Evolutionary conservation across 208 protist species (phyloP).

Genomic region (Leishmania tropica): DNA sequence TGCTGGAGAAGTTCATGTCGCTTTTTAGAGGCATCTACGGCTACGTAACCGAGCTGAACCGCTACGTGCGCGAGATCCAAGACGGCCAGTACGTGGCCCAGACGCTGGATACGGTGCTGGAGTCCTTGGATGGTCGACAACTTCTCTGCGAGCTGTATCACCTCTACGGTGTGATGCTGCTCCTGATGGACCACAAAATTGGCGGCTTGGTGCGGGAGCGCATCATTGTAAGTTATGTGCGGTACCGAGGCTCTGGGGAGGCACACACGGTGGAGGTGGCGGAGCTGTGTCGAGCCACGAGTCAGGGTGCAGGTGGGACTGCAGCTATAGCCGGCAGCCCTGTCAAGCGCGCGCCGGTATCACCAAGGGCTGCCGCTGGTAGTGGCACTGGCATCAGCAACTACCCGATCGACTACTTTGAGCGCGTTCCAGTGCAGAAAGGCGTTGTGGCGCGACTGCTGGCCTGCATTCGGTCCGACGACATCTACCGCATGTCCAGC

Average conservation of each 20-base stretch:
- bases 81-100: constrained; percentile 91
- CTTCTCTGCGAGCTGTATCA: constrained; percentile 93
- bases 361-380: not conserved
- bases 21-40: constrained; percentile 97
- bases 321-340: not conserved
- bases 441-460: constrained; percentile 91
- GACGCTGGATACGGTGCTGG: constrained; percentile 93
- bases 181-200: constrained; percentile 94
- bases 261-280: constrained; percentile 95
- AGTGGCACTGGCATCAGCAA: constrained; percentile 32
- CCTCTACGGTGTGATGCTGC: constrained; percentile 97
- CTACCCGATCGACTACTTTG: constrained; percentile 96
- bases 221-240: constrained; percentile 97
- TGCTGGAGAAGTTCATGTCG: constrained; percentile 96
- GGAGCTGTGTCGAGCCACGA: constrained; percentile 93
- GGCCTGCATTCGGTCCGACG: constrained; percentile 93
- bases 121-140: constrained; percentile 96
- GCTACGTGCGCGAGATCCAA: constrained; percentile 92
- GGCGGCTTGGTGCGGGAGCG: constrained; percentile 94
- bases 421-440: constrained; percentile 66
- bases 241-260: constrained; percentile 94
- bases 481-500: constrained; percentile 95
- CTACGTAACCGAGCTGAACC: constrained; percentile 94
- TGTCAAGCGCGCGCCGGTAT: not conserved
- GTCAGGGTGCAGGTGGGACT: constrained; percentile 50